Evolutionary conservation across 345 rosid species (phyloP).

Genomic region (Balakata baccata): DNA sequence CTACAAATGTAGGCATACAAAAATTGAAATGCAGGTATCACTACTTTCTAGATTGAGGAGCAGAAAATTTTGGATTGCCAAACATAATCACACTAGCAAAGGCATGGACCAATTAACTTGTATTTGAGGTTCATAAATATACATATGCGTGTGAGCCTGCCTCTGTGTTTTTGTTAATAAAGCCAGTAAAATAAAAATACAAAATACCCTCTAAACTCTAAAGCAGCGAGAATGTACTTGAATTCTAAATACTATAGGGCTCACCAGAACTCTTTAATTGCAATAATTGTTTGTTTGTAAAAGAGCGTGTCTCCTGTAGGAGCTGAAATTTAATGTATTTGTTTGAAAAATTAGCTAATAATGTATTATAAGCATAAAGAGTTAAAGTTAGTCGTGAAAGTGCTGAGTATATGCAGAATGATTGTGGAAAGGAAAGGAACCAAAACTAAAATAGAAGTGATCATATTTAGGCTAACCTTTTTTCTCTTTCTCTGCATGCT

Average conservation of each 20-base stretch:
- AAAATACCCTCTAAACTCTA: not conserved
- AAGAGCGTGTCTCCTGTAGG: not conserved
- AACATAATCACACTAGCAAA: no score
- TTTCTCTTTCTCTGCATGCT: conserved; percentile 12
- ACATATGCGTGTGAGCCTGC: no score
- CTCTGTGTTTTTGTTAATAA: no score
- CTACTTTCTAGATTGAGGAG: not conserved
- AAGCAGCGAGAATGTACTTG: not conserved
- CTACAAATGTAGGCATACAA: not conserved
- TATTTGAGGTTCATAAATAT: no score
- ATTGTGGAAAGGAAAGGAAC: not conserved
- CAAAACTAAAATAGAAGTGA: not conserved
- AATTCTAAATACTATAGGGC: not conserved
- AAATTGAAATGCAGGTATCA: not conserved
- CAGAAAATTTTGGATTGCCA: not conserved
- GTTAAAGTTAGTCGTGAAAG: not conserved
- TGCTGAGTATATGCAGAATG: not conserved
- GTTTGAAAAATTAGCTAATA: not conserved
- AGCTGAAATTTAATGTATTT: not conserved
- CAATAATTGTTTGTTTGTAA: not conserved
- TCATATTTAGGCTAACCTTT: conserved; percentile 4
- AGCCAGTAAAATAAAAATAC: not conserved
- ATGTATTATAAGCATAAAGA: not conserved
- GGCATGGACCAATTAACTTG: no score
- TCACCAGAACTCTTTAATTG: not conserved